These are phyloP conservation scores for Corchorus olitorius DNA, from an alignment of 345 rosid genomes.

Conservation along the genomic window DNA sequence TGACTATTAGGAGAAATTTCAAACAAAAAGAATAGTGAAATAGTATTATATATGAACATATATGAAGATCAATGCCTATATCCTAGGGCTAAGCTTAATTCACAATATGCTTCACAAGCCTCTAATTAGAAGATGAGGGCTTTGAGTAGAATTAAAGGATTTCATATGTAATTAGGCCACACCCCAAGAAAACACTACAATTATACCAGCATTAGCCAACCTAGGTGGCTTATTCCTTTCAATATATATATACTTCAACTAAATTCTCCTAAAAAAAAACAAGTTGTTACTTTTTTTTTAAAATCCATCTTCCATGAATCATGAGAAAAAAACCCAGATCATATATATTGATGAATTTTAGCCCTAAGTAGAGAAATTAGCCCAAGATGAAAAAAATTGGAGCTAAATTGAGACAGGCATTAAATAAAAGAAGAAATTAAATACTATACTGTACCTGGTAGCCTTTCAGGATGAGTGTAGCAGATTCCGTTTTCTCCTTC, in stretches of 20 bases:
- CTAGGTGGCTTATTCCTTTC: conserved; percentile 2
- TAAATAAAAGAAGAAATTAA: background rate
- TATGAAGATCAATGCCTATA: background rate
- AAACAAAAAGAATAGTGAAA: background rate
- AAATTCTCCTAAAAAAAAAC: background rate
- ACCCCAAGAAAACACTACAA: background rate
- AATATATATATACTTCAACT: conserved; percentile 7
- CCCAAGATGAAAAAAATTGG: background rate
- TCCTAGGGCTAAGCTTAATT: background rate
- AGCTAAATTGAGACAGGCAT: background rate
- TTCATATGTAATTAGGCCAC: conserved; percentile 14
- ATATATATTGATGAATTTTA: background rate
- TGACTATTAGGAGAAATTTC: background rate
- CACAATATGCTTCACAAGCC: conserved; percentile 10
- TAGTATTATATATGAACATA: background rate
- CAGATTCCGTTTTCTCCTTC: conserved; percentile 94
- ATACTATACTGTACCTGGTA: too few relatives aligned
- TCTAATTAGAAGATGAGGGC: background rate
- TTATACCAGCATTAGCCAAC: conserved; percentile 4
- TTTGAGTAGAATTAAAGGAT: conserved; percentile 15
- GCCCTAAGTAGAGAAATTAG: background rate
- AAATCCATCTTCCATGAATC: conserved; percentile 2
- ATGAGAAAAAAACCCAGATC: background rate
- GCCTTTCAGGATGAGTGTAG: conserved; percentile 87
- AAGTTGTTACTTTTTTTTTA: too few relatives aligned